A percentile compares a stretch with the other conserved stretches of the same genome.
phyloP scores from a whole-genome alignment of 2,329 filamentous ascomycete species.

The Microascus cirrosus region DNA sequence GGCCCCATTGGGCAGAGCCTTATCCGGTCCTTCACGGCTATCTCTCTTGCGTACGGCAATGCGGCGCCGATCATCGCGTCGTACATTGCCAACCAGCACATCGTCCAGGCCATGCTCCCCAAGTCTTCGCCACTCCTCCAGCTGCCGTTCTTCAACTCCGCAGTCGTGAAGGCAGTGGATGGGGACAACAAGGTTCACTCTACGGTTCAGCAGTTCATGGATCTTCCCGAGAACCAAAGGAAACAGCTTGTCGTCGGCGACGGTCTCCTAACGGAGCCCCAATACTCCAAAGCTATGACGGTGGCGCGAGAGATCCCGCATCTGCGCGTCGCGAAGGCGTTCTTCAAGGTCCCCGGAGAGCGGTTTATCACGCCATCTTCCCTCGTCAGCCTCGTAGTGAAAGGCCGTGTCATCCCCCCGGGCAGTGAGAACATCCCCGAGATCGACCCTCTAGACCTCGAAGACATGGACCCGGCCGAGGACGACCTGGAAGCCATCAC shows the following conservation, averaged over 20 bases:
- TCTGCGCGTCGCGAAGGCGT: slow-evolving; percentile 79
- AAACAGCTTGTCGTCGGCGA: slow-evolving; percentile 59
- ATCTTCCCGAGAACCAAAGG: slow-evolving; percentile 63
- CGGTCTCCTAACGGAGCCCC: slow-evolving; percentile 58
- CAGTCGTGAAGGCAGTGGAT: slow-evolving; percentile 56
- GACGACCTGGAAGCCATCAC: slow-evolving; percentile 80
- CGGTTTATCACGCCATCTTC: slow-evolving; percentile 85
- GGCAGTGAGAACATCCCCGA: slow-evolving; percentile 65
- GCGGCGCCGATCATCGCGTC: slow-evolving; percentile 72
- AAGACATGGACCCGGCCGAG: slow-evolving; percentile 87
- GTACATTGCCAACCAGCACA: slow-evolving; percentile 70
- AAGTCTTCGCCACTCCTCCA: slow-evolving; percentile 80
- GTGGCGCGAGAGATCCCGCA: slow-evolving; percentile 78
- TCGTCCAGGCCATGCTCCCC: slow-evolving; percentile 84
- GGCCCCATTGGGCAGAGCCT: slow-evolving; percentile 77
- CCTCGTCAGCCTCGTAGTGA: slow-evolving; percentile 87
- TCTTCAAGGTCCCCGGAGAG: slow-evolving; percentile 97
- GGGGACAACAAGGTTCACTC: slow-evolving; percentile 65
- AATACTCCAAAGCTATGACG: slow-evolving; percentile 64
- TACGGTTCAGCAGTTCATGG: slow-evolving; percentile 82
- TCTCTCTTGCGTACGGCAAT: slow-evolving; percentile 78
- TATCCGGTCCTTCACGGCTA: slow-evolving; percentile 77
- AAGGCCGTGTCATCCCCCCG: slow-evolving; percentile 86
- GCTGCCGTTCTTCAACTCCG: slow-evolving; percentile 72
- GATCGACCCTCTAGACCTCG: slow-evolving; percentile 67